Percentiles rank a stretch among this genome's conserved stretches.
Evolutionary conservation across 139 green algal genomes (phyloP).

Genomic region (Picocystis salinarum): DNA sequence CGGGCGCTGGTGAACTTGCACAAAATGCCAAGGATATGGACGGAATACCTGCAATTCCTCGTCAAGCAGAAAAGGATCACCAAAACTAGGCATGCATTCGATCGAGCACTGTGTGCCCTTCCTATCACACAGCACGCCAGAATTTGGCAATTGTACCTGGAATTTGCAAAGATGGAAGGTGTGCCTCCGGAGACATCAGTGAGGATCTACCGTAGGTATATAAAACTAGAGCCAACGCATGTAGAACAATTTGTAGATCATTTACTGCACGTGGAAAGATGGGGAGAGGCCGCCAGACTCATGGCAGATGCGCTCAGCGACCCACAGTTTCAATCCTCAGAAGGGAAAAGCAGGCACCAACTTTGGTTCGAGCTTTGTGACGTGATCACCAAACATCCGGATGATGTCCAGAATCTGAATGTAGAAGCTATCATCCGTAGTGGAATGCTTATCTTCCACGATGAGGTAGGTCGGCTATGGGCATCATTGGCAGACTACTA

Average conservation of each 20-base stretch:
- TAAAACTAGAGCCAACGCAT: conserved; percentile 85
- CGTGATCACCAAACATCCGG: conserved; percentile 74
- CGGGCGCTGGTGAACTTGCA: conserved; percentile 90
- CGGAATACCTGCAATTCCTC: conserved; percentile 76
- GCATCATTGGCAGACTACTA: conserved; percentile 90
- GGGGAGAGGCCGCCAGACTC: conserved; percentile 57
- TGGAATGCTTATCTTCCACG: conserved; percentile 65
- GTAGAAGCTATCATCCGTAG: conserved; percentile 56
- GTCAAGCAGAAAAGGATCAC: conserved; percentile 48
- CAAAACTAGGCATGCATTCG: conserved; percentile 55
- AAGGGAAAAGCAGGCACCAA: conserved; percentile 85
- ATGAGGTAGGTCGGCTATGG: conserved; percentile 91
- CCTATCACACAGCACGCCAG: conserved; percentile 93
- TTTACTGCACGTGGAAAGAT: conserved; percentile 21
- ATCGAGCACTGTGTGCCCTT: conserved; percentile 71
- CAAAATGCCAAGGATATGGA: conserved; percentile 89
- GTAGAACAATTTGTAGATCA: conserved; percentile 60
- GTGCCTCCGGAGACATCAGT: conserved; percentile 81
- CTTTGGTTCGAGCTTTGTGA: conserved; percentile 98
- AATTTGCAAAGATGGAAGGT: conserved; percentile 33
- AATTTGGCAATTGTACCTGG: conserved; percentile 86
- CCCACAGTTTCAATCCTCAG: conserved; percentile 68
- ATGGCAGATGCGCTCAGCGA: conserved; percentile 66
- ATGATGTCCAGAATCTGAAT: conserved; percentile 31
- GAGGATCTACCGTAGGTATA: conserved; percentile 85